phyloP scores from a whole-genome alignment of 108 stramenopile species.

The Schizochytrium sp. region DNA sequence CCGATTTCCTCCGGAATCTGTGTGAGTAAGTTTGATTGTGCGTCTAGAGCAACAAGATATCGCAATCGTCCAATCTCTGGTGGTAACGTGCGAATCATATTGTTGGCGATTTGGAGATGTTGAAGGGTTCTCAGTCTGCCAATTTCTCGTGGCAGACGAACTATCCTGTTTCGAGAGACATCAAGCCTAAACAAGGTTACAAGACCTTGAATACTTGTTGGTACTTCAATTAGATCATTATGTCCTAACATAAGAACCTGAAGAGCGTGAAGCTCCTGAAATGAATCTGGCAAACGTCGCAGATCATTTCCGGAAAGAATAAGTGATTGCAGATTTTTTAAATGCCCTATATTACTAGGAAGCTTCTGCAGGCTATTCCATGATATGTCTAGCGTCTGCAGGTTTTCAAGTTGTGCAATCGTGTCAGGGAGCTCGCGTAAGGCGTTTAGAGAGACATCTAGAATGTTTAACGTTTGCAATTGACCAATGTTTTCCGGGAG shows the following conservation, averaged over 20 bases:
- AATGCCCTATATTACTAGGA: background rate
- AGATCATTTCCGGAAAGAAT: slow-evolving; percentile 27
- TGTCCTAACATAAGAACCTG: slow-evolving; percentile 32
- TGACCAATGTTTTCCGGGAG: background rate
- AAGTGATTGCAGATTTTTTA: background rate
- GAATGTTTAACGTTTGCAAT: background rate
- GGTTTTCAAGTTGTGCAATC: background rate
- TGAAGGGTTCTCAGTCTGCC: background rate
- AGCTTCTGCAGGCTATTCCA: slow-evolving; percentile 58
- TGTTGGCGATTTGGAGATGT: background rate
- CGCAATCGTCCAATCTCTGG: slow-evolving; percentile 14
- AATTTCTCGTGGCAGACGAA: slow-evolving; percentile 28
- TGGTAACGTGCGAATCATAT: slow-evolving; percentile 14
- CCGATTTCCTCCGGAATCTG: background rate
- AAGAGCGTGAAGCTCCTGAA: background rate
- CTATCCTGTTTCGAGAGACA: slow-evolving; percentile 59
- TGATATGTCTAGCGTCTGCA: background rate
- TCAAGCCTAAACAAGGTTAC: slow-evolving; percentile 6
- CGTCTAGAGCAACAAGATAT: background rate
- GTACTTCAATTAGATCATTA: slow-evolving; percentile 28
- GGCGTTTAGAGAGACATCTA: slow-evolving; percentile 57
- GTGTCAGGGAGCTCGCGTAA: slow-evolving; percentile 45
- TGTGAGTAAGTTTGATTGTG: background rate
- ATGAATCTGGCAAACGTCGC: slow-evolving; percentile 13
- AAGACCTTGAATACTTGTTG: background rate